Conservation (phyloP, 805 yeast genomes). For the Wickerhamomyces rabaulensis region DNA sequence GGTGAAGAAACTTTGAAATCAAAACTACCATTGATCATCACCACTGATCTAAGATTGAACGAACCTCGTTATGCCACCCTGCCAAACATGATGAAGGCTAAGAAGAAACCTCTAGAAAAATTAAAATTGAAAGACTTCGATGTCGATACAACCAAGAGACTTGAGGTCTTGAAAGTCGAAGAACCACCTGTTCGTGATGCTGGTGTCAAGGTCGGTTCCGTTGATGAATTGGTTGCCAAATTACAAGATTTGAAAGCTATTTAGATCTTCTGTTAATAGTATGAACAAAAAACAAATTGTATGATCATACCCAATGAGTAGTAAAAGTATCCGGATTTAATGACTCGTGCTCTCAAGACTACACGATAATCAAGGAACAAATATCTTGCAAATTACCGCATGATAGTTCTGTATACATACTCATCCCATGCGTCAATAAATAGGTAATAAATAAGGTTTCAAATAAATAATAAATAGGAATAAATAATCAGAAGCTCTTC, state of each 20-base stretch:
- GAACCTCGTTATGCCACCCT: slow-evolving; percentile 94
- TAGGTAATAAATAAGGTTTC: slow-evolving; percentile 8
- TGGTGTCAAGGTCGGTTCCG: slow-evolving; percentile 74
- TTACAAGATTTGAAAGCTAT: slow-evolving; percentile 52
- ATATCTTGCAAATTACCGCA: too few relatives aligned
- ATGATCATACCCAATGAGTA: too few relatives aligned
- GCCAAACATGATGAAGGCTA: slow-evolving; percentile 97
- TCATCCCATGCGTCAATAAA: background rate
- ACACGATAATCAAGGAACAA: too few relatives aligned
- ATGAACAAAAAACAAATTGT: background rate
- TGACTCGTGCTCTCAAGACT: too few relatives aligned
- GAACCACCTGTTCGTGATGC: slow-evolving; percentile 84
- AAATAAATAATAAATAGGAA: slow-evolving; percentile 7
- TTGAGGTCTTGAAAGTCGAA: slow-evolving; percentile 65
- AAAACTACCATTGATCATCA: slow-evolving; percentile 75
- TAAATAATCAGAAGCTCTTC: slow-evolving; percentile 7
- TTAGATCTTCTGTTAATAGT: slow-evolving; percentile 3
- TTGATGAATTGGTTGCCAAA: slow-evolving; percentile 76
- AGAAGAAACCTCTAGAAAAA: slow-evolving; percentile 85
- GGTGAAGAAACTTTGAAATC: slow-evolving; percentile 83
- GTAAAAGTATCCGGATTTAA: too few relatives aligned
- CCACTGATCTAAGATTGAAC: slow-evolving; percentile 90
- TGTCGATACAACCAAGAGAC: slow-evolving; percentile 56
- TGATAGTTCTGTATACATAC: background rate
- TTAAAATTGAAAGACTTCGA: slow-evolving; percentile 58